Base-by-base conservation (phyloP, 805 yeast species). In the Candida methanosorbosa region DNA sequence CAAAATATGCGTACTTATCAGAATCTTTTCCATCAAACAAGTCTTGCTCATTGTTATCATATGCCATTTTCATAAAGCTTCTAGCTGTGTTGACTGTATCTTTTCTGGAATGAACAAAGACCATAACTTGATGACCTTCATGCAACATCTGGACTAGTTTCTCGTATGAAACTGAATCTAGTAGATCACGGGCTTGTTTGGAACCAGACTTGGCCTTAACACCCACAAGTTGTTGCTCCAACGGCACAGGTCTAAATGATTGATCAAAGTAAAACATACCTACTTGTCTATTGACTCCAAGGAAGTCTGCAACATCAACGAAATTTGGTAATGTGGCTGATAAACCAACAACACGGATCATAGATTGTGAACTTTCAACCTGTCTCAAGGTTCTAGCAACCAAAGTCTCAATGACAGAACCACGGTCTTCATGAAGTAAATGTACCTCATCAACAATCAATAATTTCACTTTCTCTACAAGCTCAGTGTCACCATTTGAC, bases 251-350 rank as follows among this genome's bases (percentile, higher is more conserved):
- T 37, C 98, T 67, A 57, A 90, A 92, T 4, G 92, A 75, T 38
- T 81, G 85, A 54, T 92, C 97, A 59, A 92, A 92, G 55, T 78
- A 92, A 53, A 90, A 92, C 85, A 92, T 78, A 21, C 98, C 98
- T 3, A 79, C 76, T 33, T 81, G 78, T 37, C 95, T 68, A 52
- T 87, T 90, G 4, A 92, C 98, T 4, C 92, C 92, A 23, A 92
- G 59, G 47, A 92, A 92, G 49, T 90, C 97, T 0, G 97, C 95
- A 3, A 92, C 98, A 58, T 88, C 97, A 43, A 81, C 67, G 43
- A 72, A 88, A 49, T 88, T 88, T 0, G 97, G 97, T 34, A 88
- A 65, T 0, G 97, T 88, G 2, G 97, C 97, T 13, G 96, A 86
- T 29, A 88, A 63, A 44, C 97, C 97, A 19, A 87, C 77, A n/a